Evolutionary conservation across 495 filamentous ascomycete genomes (phyloP).

Genomic region (Xylaria curta): DNA sequence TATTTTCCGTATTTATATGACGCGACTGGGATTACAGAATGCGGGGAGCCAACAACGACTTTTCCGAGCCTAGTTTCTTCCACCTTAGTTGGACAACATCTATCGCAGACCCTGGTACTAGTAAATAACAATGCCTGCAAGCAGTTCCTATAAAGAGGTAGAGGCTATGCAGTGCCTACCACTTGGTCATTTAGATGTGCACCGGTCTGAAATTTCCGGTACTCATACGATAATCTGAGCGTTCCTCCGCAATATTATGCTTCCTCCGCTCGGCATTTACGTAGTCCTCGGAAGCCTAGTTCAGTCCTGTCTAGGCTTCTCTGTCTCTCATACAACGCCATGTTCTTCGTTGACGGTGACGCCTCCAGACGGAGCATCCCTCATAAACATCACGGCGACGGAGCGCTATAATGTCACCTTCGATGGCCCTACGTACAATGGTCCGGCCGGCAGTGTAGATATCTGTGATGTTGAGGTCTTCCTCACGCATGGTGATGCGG

Average conservation of each 20-base stretch:
- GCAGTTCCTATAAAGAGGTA: neutral
- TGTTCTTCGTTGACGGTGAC: constrained; percentile 28
- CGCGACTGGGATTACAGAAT: constrained; percentile 1
- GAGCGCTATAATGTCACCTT: constrained; percentile 31
- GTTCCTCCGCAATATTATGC: neutral
- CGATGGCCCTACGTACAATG: constrained; percentile 18
- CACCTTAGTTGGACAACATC: neutral
- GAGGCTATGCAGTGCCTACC: neutral
- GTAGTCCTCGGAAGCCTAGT: constrained; percentile 26
- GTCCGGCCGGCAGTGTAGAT: constrained; percentile 20
- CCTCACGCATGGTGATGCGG: constrained; percentile 49
- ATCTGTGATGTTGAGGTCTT: constrained; percentile 46
- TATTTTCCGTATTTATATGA: neutral
- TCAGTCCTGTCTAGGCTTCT: constrained; percentile 15
- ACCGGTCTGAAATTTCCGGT: neutral
- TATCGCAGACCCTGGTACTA: neutral
- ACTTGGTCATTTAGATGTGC: neutral
- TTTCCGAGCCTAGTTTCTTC: constrained; percentile 17
- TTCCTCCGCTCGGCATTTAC: constrained; percentile 1
- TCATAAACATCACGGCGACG: constrained; percentile 29
- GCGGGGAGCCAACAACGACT: constrained; percentile 17
- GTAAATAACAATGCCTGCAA: constrained; percentile 5
- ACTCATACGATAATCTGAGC: neutral
- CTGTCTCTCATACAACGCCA: neutral
- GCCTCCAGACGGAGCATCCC: constrained; percentile 24